Evolutionary conservation across 139 green algal genomes (phyloP).

Genomic region (Eudorina sp.): DNA sequence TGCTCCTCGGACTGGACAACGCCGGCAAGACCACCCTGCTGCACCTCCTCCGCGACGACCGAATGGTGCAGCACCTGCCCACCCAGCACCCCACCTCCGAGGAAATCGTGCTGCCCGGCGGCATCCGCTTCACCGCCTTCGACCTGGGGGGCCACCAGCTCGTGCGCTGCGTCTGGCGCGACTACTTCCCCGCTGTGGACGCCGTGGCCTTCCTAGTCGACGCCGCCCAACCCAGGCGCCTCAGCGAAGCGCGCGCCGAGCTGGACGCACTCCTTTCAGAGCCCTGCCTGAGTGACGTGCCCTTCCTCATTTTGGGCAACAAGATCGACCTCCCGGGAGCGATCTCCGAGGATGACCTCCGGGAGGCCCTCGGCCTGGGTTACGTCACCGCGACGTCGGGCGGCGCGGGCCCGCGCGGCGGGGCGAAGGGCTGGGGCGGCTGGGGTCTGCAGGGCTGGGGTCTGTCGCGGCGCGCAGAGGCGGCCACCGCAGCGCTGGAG

Average conservation of each 20-base stretch:
- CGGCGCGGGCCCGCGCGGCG: conserved; percentile 73
- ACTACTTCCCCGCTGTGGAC: conserved; percentile 99
- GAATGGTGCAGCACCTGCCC: conserved; percentile 95
- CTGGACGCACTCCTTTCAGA: conserved; percentile 94
- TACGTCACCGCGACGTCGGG: conserved; percentile 92
- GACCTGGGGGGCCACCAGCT: conserved; percentile 98
- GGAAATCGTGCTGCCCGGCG: conserved; percentile 95
- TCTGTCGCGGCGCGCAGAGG: neutral
- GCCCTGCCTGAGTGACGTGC: conserved; percentile 89
- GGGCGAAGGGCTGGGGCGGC: conserved; percentile 82
- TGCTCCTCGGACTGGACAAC: conserved; percentile 99
- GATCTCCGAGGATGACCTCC: conserved; percentile 90
- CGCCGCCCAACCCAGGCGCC: conserved; percentile 91
- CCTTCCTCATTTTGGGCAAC: conserved; percentile 98
- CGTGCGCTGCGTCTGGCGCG: conserved; percentile 96
- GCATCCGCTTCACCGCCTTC: conserved; percentile 99
- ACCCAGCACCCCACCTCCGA: conserved; percentile 98
- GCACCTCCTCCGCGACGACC: conserved; percentile 99
- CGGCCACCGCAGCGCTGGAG: no score
- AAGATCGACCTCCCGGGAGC: conserved; percentile 97
- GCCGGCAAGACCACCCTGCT: conserved; percentile 99
- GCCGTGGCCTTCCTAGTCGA: conserved; percentile 99
- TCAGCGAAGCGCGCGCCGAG: conserved; percentile 91
- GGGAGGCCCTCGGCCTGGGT: conserved; percentile 89
- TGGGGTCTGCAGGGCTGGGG: conserved; percentile 57